Conservation (phyloP, 2,329 filamentous ascomycete species). For the Magnaporthales sp. region DNA sequence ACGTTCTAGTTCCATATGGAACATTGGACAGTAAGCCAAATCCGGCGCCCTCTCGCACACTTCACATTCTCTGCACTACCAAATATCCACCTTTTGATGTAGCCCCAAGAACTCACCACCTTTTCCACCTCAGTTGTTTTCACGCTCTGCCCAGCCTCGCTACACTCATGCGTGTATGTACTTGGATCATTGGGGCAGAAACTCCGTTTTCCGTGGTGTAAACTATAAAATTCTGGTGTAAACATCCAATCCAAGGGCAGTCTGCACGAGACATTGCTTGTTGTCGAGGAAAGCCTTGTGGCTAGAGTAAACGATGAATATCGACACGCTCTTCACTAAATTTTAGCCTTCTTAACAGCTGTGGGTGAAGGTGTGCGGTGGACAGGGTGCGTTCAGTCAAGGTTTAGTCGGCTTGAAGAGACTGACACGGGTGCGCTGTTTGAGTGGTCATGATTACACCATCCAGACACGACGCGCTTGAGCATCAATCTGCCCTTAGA, state of each 20-base stretch:
- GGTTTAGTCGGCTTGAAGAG: background rate
- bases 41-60: background rate
- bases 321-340: too few species aligned
- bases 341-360: too few species aligned
- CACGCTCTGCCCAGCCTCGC: background rate
- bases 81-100: background rate
- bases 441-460: background rate
- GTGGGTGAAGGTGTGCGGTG: too few species aligned
- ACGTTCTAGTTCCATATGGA: background rate
- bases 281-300: too few species aligned
- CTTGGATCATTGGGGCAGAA: background rate
- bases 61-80: background rate
- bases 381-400: background rate
- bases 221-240: too few species aligned
- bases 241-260: too few species aligned
- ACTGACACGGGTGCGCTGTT: background rate
- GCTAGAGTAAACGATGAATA: too few species aligned
- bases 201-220: too few species aligned
- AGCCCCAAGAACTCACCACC: background rate
- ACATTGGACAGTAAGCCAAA: background rate
- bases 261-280: too few species aligned
- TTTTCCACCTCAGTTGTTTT: background rate
- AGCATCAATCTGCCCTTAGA: background rate
- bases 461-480: background rate
- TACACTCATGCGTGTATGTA: background rate